Percentiles rank a stretch among this genome's conserved stretches.
Evolutionary conservation across 352 stramenopile species (phyloP).

Genomic region (Peronosclerospora sorghi): DNA sequence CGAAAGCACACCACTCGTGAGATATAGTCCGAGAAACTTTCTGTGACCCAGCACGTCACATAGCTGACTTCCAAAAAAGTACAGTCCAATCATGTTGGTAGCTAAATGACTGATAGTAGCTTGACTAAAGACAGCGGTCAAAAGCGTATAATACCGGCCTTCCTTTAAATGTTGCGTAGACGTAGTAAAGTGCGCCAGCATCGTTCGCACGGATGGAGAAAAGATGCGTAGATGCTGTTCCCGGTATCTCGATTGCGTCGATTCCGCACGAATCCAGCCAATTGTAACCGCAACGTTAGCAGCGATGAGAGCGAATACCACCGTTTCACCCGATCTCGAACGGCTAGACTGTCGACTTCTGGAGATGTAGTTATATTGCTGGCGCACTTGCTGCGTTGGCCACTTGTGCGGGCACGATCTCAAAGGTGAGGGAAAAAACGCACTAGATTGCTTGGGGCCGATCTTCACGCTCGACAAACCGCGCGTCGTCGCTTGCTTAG

Average conservation of each 20-base stretch:
- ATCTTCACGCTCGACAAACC: constrained; percentile 3
- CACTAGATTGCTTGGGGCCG: constrained; percentile 3
- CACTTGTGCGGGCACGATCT: constrained; percentile 1
- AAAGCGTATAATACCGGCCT: constrained; percentile 60
- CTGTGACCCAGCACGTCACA: constrained; percentile 51
- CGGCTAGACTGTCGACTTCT: constrained; percentile 14
- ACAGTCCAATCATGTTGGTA: constrained; percentile 67
- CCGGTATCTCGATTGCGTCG: constrained; percentile 21
- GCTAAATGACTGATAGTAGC: constrained; percentile 39
- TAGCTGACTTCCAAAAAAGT: constrained; percentile 66
- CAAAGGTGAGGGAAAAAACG: constrained; percentile 1
- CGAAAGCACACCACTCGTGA: constrained; percentile 56
- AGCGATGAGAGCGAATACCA: constrained; percentile 44
- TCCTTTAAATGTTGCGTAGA: constrained; percentile 49
- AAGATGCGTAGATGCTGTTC: constrained; percentile 16
- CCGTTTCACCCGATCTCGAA: constrained; percentile 20
- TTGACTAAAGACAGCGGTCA: constrained; percentile 70
- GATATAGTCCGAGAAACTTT: constrained; percentile 64
- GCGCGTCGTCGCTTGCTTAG: constrained; percentile 4
- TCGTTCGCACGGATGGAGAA: constrained; percentile 27
- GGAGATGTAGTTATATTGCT: constrained; percentile 17
- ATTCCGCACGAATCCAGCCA: constrained; percentile 47
- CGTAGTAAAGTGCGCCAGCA: constrained; percentile 70
- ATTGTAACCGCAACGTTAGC: constrained; percentile 47
- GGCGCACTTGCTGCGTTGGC: constrained; percentile 9